Percentiles rank a stretch among this genome's conserved stretches.
These are phyloP conservation scores for Aspergillus niger DNA, from an alignment of 2,329 filamentous ascomycete species.

Conservation along the genomic window DNA sequence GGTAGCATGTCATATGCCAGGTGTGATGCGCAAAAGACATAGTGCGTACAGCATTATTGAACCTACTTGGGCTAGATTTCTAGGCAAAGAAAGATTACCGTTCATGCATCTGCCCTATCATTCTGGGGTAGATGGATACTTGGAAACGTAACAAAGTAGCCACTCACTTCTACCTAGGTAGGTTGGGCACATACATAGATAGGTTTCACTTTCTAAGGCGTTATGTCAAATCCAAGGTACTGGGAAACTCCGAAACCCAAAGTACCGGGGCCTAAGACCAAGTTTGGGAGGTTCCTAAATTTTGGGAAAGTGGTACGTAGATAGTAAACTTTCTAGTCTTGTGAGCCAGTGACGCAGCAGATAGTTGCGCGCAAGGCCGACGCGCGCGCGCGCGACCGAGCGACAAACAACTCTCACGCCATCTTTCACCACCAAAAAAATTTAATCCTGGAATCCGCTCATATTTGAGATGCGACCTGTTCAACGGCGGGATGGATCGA, in stretches of 20 bases:
- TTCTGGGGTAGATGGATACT: slow-evolving; percentile 5
- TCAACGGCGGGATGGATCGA: slow-evolving; percentile 23
- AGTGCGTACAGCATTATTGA: slow-evolving; percentile 6
- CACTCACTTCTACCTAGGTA: no score
- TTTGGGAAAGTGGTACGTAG: background rate
- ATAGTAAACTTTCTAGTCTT: background rate
- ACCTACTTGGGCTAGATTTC: background rate
- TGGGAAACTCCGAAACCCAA: background rate
- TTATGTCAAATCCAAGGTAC: slow-evolving; percentile 2
- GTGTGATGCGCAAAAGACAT: slow-evolving; percentile 6
- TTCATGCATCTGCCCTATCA: slow-evolving; percentile 1
- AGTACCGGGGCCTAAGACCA: background rate
- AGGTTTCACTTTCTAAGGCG: background rate
- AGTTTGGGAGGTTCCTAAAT: background rate
- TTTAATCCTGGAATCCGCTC: background rate
- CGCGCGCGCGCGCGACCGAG: background rate
- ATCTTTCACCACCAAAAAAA: background rate
- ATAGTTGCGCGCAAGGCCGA: background rate
- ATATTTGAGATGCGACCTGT: slow-evolving; percentile 24
- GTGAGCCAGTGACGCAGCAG: background rate
- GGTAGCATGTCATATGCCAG: slow-evolving; percentile 19
- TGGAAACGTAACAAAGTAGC: background rate
- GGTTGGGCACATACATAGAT: no score
- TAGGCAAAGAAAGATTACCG: background rate
- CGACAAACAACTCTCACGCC: no score